These are phyloP conservation scores for Metschnikowia cubensis DNA, from an alignment of 805 yeast genomes.

Conservation along the genomic window DNA sequence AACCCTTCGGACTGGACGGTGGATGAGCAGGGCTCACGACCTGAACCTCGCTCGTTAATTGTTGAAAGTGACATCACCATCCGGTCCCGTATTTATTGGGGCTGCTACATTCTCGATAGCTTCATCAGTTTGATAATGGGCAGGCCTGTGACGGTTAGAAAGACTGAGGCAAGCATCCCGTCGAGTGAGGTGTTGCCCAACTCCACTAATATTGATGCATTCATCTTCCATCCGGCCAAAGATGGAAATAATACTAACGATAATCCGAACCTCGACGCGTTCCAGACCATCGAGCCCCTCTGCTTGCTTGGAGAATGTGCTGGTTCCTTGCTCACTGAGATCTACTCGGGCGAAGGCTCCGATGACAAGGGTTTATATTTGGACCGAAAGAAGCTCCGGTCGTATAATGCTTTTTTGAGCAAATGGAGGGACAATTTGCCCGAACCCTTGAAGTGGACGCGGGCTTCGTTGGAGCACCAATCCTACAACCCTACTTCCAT, in stretches of 20 bases:
- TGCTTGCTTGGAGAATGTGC: constrained; percentile 18
- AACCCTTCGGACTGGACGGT: constrained; percentile 18
- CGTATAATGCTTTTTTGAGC: constrained; percentile 10
- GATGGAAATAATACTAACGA: not conserved
- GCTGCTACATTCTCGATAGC: constrained; percentile 17
- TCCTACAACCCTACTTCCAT: constrained; percentile 17
- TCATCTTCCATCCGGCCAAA: constrained; percentile 8
- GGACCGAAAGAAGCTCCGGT: constrained; percentile 9
- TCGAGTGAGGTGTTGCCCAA: constrained; percentile 18
- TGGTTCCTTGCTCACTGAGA: constrained; percentile 17
- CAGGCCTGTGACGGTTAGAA: constrained; percentile 18
- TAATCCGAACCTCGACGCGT: constrained; percentile 14
- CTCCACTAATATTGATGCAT: constrained; percentile 12
- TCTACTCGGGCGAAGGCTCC: constrained; percentile 12
- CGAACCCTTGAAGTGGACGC: constrained; percentile 14
- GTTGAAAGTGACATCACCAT: constrained; percentile 12
- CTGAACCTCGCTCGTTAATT: constrained; percentile 3
- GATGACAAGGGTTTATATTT: constrained; percentile 13
- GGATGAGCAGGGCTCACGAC: not conserved
- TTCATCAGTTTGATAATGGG: constrained; percentile 20
- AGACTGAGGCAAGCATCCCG: constrained; percentile 18
- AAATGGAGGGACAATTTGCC: constrained; percentile 16
- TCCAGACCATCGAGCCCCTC: constrained; percentile 14
- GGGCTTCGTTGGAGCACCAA: constrained; percentile 7
- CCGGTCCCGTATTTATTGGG: constrained; percentile 19